phyloP scores from a whole-genome alignment of 2,329 filamentous ascomycete genomes.

The Pseudogymnoascus sp. region DNA sequence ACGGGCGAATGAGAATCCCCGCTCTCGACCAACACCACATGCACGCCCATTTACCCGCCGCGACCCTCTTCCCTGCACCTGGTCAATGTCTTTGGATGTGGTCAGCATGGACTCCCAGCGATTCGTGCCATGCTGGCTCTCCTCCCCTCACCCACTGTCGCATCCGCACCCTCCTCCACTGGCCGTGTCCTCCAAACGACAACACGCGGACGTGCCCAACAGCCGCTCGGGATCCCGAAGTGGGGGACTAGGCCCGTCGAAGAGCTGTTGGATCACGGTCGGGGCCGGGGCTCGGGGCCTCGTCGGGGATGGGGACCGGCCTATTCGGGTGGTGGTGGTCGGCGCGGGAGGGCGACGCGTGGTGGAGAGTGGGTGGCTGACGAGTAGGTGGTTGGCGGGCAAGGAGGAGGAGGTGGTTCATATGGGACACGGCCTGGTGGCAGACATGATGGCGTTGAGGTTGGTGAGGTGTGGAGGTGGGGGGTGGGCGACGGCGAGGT shows the following conservation, averaged over 20 bases:
- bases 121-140: background rate
- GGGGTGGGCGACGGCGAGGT: constrained; percentile 12
- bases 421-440: background rate
- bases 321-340: background rate
- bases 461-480: background rate
- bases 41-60: background rate
- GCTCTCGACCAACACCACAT: background rate
- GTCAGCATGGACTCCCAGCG: background rate
- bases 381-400: background rate
- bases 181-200: background rate
- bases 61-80: background rate
- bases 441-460: background rate
- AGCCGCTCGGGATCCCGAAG: background rate
- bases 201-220: background rate
- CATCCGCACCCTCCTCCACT: background rate
- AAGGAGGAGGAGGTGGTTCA: background rate
- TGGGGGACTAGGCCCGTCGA: background rate
- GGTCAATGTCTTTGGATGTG: background rate
- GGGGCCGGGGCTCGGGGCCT: background rate
- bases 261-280: background rate
- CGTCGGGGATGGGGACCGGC: background rate
- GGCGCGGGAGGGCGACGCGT: background rate
- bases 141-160: background rate
- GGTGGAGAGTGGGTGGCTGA: background rate
- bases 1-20: background rate